Evolutionary conservation across 441 rosid genomes (phyloP), one percentile per base, ranked within the genome.

Genomic region (Manihot esculenta): DNA sequence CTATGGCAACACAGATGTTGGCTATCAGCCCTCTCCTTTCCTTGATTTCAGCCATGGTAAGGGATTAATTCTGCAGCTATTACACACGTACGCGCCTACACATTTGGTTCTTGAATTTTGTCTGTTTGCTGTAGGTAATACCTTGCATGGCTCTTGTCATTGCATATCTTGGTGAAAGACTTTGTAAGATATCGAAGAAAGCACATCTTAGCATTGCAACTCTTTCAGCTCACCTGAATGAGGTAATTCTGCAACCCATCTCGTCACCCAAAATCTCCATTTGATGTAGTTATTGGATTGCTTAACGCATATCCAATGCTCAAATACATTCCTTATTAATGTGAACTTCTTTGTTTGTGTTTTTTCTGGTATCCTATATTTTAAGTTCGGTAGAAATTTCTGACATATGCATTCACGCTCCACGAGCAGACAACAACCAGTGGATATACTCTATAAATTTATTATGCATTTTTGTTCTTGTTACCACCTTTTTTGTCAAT

Each of bases 1-100:
- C 88, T n/a, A 89, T 94, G 96, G 89, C 87, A 12, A 72, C 70
- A 27, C 97, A 84, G 82, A 92, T 92, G 99, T 18, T 92, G 77
- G 85, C 80, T 77, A 88, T 92, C 54, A 94, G 93, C 80, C 97
- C 99, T 64, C 68, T 77, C 51, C 82, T 92, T 63, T 87, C 96
- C 51, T 72, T 89, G 72, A 83, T 90, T 74, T 85, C 97, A 26
- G 94, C 94, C 24, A 64, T 81, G 93, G 98, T 91, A 49, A 80
- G 87, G 77, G 70, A 45, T 68, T 23, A 33, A 26, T 45, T 49
- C 27, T 30, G 55, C 24, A 18, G 23, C 24, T 35, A 18, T 18
- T 33, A 55, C 48, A 1, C n/a, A 23, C 21, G 4, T 15, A 35
- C 9, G 7, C 1, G 3, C 5, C 3, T 7, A 42, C 14, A 33